These are phyloP conservation scores for Apiotrichum veenhuisii DNA, from an alignment of 1,284 basidiomycete genomes.

Conservation along the genomic window DNA sequence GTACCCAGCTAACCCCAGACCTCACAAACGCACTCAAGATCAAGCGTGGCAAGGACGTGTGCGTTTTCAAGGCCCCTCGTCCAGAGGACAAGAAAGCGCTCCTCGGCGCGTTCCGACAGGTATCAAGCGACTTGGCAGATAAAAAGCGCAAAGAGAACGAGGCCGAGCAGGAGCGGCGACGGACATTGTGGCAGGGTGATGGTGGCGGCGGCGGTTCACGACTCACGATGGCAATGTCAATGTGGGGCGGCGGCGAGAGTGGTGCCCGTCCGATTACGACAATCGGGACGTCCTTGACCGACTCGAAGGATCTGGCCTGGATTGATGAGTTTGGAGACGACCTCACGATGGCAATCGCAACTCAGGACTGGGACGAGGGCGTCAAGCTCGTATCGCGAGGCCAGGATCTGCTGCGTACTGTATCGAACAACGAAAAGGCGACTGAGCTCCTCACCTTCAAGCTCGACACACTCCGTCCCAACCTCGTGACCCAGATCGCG, in stretches of 20 bases:
- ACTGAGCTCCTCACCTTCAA: conserved; percentile 51
- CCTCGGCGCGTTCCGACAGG: conserved; percentile 78
- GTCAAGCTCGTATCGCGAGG: conserved; percentile 79
- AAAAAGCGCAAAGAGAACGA: conserved; percentile 87
- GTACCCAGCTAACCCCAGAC: conserved; percentile 46
- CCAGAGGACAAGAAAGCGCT: conserved; percentile 80
- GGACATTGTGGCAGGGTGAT: conserved; percentile 65
- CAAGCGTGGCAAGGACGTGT: conserved; percentile 84
- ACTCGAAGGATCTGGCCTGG: conserved; percentile 71
- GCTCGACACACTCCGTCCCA: conserved; percentile 64
- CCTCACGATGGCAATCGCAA: conserved; percentile 82
- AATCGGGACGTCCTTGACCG: conserved; percentile 58
- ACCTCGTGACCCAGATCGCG: conserved; percentile 69
- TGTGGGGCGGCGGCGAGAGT: conserved; percentile 23
- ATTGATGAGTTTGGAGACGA: conserved; percentile 88
- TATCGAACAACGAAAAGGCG: conserved; percentile 50
- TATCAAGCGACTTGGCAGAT: conserved; percentile 83
- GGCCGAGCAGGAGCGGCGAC: conserved; percentile 80
- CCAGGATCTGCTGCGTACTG: conserved; percentile 61
- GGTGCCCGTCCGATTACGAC: conserved; percentile 61
- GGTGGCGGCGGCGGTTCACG: conserved; percentile 47
- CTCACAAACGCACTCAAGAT: conserved; percentile 97
- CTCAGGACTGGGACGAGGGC: conserved; percentile 83
- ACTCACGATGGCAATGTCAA: conserved; percentile 16
- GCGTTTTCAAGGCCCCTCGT: conserved; percentile 83